A percentile compares a stretch with the other conserved stretches of the same genome.
Conservation (phyloP, 306 rosid species). For the Lablab purpureus region DNA sequence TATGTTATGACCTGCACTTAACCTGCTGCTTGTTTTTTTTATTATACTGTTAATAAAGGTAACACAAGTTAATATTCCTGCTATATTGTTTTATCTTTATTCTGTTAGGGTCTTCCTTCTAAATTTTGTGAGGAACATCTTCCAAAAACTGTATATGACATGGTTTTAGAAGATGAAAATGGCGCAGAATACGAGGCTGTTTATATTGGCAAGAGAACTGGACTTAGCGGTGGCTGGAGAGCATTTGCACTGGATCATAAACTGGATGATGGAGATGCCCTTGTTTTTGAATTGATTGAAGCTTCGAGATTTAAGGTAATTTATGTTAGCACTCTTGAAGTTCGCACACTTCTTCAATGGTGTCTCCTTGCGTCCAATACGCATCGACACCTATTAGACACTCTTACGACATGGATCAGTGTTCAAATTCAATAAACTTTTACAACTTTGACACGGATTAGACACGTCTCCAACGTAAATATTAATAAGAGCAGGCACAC, state of each 20-base stretch:
- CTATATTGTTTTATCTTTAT: slow-evolving; percentile 11
- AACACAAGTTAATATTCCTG: slow-evolving; percentile 3
- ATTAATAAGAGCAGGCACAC: too few species aligned
- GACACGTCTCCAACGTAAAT: too few species aligned
- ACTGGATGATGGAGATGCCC: slow-evolving; percentile 86
- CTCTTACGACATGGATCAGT: too few species aligned
- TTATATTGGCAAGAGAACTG: slow-evolving; percentile 64
- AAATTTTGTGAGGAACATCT: slow-evolving; percentile 70
- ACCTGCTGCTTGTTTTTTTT: not conserved
- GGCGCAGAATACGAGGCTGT: slow-evolving; percentile 61
- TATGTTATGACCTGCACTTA: not conserved
- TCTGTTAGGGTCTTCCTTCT: slow-evolving; percentile 66
- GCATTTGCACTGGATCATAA: slow-evolving; percentile 82
- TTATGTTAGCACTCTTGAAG: not conserved
- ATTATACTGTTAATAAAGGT: slow-evolving; percentile 9
- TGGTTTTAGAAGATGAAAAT: slow-evolving; percentile 73
- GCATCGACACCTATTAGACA: too few species aligned
- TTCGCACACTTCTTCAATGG: too few species aligned
- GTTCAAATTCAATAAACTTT: too few species aligned
- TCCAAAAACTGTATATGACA: slow-evolving; percentile 49
- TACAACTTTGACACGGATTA: too few species aligned
- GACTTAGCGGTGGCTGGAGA: slow-evolving; percentile 89
- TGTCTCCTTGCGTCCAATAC: too few species aligned
- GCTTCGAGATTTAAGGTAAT: slow-evolving; percentile 70
- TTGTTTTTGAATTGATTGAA: slow-evolving; percentile 72